Conservation (phyloP, 2,329 filamentous ascomycete genomes). For the Xylariaceae sp. region DNA sequence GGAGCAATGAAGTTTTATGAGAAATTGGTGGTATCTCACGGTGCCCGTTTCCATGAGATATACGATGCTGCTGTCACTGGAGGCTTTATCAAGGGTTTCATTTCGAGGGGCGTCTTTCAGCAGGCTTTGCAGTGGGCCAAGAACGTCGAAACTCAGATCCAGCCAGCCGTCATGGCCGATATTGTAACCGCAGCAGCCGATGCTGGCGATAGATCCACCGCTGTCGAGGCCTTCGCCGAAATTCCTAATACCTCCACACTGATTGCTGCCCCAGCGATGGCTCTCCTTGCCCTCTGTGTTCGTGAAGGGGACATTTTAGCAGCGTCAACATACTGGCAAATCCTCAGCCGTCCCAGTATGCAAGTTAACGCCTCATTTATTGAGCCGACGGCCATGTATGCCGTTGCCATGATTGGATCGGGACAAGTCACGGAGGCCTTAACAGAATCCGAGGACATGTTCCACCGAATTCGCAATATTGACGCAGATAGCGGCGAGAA, state of each 20-base stretch:
- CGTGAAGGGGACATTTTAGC: slow-evolving; percentile 74
- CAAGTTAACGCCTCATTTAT: slow-evolving; percentile 63
- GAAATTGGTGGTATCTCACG: slow-evolving; percentile 65
- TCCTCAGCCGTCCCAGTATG: slow-evolving; percentile 61
- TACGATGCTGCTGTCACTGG: slow-evolving; percentile 67
- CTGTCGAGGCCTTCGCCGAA: slow-evolving; percentile 60
- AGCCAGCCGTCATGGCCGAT: slow-evolving; percentile 61
- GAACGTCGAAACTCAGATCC: slow-evolving; percentile 55
- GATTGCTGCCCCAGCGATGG: slow-evolving; percentile 61
- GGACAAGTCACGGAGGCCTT: slow-evolving; percentile 81
- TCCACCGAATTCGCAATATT: slow-evolving; percentile 69
- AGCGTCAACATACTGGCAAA: slow-evolving; percentile 76
- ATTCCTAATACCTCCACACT: slow-evolving; percentile 50
- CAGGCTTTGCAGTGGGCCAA: slow-evolving; percentile 73
- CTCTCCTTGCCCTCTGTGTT: slow-evolving; percentile 81
- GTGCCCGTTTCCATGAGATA: slow-evolving; percentile 56
- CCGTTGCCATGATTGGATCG: slow-evolving; percentile 79
- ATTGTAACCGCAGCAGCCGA: slow-evolving; percentile 80
- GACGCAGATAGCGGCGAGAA: slow-evolving; percentile 49
- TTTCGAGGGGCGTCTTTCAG: slow-evolving; percentile 64
- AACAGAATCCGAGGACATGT: slow-evolving; percentile 77
- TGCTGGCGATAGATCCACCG: slow-evolving; percentile 64
- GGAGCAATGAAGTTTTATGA: slow-evolving; percentile 82
- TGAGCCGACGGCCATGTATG: slow-evolving; percentile 87
- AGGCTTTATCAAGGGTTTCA: slow-evolving; percentile 74